A percentile compares a stretch with the other conserved stretches of the same genome.
Conservation (phyloP, 768 basidiomycete species). For the Lactarius tabidus region DNA sequence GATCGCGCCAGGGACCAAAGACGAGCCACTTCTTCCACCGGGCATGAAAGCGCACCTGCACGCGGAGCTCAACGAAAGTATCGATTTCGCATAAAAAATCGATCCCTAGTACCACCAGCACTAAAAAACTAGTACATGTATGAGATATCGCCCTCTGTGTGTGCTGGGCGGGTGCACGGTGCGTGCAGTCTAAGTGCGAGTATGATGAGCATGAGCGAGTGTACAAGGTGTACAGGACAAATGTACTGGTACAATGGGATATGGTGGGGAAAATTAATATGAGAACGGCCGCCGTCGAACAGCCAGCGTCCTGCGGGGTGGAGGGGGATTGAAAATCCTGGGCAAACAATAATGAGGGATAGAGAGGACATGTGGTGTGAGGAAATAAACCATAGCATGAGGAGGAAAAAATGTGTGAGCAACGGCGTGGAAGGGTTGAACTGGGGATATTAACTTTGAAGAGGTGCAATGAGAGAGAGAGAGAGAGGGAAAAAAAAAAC, state of each 20-base stretch:
- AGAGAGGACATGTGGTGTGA: background rate
- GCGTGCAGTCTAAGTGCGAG: background rate
- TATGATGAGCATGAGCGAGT: background rate
- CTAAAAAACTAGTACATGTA: background rate
- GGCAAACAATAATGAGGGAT: background rate
- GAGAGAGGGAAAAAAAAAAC: background rate
- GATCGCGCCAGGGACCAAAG: slow-evolving; percentile 34
- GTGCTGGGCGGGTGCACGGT: background rate
- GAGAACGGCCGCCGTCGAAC: background rate
- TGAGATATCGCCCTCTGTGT: background rate
- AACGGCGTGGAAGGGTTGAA: background rate
- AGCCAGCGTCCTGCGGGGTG: background rate
- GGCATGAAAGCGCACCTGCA: slow-evolving; percentile 87
- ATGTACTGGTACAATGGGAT: slow-evolving; percentile 1
- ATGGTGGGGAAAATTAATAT: background rate
- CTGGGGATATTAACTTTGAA: background rate
- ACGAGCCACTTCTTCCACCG: slow-evolving; percentile 73
- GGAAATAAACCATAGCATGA: slow-evolving; percentile 7
- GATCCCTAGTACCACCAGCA: background rate
- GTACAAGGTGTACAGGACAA: slow-evolving; percentile 2
- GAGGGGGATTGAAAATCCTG: background rate
- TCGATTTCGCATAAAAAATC: slow-evolving; percentile 59
- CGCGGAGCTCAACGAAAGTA: slow-evolving; percentile 81
- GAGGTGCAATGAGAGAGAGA: background rate
- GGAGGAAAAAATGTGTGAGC: background rate